Conservation (phyloP, 2,329 filamentous ascomycete genomes). For the Beauveria varroae region DNA sequence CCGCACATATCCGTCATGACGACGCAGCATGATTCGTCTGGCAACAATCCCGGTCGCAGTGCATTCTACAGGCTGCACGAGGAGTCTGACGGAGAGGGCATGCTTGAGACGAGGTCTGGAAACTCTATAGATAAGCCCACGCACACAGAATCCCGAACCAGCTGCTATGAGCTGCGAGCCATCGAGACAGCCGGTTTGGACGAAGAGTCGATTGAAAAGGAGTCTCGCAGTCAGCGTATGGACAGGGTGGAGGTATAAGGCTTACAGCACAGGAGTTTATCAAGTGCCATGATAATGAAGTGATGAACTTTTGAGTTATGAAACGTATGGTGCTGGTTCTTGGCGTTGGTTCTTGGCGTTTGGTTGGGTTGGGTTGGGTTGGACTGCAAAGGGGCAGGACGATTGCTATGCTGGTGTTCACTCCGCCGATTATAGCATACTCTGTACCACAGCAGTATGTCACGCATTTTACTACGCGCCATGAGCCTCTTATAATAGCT, state of each 20-base stretch:
- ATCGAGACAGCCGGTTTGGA: not conserved
- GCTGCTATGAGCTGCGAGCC: slow-evolving; percentile 5
- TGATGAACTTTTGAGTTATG: not conserved
- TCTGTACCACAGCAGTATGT: not conserved
- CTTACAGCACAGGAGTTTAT: not conserved
- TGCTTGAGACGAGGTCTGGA: not conserved
- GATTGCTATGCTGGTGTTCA: not conserved
- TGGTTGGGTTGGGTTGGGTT: too few species aligned
- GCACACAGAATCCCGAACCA: not conserved
- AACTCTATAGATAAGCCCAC: not conserved
- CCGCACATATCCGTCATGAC: not conserved
- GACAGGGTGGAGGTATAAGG: not conserved
- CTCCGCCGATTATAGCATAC: not conserved
- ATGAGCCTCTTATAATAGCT: not conserved
- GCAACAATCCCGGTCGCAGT: not conserved
- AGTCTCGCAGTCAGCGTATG: not conserved
- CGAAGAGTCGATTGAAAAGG: not conserved
- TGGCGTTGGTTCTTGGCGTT: not conserved
- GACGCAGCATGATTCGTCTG: not conserved
- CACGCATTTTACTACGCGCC: not conserved
- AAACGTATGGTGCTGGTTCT: not conserved
- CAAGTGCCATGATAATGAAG: not conserved
- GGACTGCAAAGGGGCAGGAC: not conserved
- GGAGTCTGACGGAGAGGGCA: slow-evolving; percentile 1
- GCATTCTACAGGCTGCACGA: slow-evolving; percentile 3